phyloP scores from a whole-genome alignment of 2,329 filamentous ascomycete genomes.

The Colletotrichum spinosum region DNA sequence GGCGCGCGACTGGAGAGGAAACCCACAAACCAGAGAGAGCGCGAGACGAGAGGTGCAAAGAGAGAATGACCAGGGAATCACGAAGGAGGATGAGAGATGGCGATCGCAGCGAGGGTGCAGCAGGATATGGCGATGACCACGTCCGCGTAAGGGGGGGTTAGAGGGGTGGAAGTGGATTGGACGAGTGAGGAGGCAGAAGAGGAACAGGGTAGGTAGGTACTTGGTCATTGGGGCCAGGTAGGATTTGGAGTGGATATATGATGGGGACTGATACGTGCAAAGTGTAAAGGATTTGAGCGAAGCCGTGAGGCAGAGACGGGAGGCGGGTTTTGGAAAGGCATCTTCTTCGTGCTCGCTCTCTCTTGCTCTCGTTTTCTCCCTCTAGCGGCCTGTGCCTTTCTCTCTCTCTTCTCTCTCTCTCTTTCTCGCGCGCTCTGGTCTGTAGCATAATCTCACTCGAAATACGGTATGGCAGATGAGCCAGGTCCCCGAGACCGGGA shows the following conservation, averaged over 20 bases:
- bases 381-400: no score
- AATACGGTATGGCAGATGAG: constrained; percentile 18
- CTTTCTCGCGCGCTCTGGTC: not conserved
- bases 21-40: constrained; percentile 1
- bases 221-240: constrained; percentile 48
- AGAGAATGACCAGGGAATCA: constrained; percentile 32
- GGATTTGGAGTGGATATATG: constrained; percentile 49
- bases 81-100: constrained; percentile 36
- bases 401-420: not conserved
- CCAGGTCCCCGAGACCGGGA: not conserved
- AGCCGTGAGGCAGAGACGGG: constrained; percentile 16
- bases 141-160: not conserved
- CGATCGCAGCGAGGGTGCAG: constrained; percentile 42
- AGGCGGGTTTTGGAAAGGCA: constrained; percentile 23
- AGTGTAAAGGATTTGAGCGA: constrained; percentile 38
- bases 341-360: not conserved
- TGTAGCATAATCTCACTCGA: not conserved
- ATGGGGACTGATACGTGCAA: constrained; percentile 42
- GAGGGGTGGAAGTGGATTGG: constrained; percentile 22
- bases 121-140: constrained; percentile 24
- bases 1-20: constrained; percentile 22
- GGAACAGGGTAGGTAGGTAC: constrained; percentile 49
- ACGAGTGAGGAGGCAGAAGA: constrained; percentile 42
- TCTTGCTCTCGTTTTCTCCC: no score
- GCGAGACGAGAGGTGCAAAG: constrained; percentile 31